Evolutionary conservation across 495 filamentous ascomycete genomes (phyloP).

Genomic region (Bacidia rubella): DNA sequence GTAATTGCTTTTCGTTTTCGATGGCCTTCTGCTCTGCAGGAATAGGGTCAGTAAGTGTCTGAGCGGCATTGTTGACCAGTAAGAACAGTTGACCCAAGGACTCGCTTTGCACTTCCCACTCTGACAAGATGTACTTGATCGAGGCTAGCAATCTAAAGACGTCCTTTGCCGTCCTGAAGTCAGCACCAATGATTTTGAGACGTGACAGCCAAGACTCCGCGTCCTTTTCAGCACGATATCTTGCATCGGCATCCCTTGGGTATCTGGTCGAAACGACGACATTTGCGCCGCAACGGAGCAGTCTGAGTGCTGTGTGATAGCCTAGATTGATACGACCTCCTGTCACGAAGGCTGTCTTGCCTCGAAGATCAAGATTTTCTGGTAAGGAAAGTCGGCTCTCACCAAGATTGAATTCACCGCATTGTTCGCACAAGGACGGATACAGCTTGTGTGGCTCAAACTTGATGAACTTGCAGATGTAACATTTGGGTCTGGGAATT

Average conservation of each 20-base stretch:
- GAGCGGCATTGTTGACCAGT: constrained; percentile 37
- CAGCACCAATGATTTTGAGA: constrained; percentile 31
- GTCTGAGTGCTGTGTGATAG: constrained; percentile 29
- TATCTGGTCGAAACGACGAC: constrained; percentile 36
- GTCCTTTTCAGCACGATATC: constrained; percentile 26
- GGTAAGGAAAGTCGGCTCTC: constrained; percentile 25
- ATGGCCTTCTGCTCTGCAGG: constrained; percentile 27
- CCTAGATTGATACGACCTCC: constrained; percentile 36
- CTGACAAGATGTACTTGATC: constrained; percentile 18
- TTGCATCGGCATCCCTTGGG: constrained; percentile 29
- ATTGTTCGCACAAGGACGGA: constrained; percentile 27
- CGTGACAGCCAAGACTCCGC: constrained; percentile 23
- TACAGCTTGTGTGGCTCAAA: constrained; percentile 22
- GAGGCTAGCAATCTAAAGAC: constrained; percentile 28
- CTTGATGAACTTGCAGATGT: constrained; percentile 28
- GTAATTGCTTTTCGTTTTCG: constrained; percentile 13
- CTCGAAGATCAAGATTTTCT: constrained; percentile 19
- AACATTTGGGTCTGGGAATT: constrained; percentile 18
- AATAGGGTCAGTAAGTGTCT: constrained; percentile 33
- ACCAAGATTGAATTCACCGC: constrained; percentile 29
- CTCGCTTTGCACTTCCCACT: constrained; percentile 18
- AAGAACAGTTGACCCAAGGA: constrained; percentile 22
- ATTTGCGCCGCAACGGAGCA: constrained; percentile 33
- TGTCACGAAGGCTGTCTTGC: constrained; percentile 31
- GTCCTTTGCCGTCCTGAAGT: constrained; percentile 33